phyloP scores from a whole-genome alignment of 2,329 filamentous ascomycete genomes.

The Drechmeria coniospora region DNA sequence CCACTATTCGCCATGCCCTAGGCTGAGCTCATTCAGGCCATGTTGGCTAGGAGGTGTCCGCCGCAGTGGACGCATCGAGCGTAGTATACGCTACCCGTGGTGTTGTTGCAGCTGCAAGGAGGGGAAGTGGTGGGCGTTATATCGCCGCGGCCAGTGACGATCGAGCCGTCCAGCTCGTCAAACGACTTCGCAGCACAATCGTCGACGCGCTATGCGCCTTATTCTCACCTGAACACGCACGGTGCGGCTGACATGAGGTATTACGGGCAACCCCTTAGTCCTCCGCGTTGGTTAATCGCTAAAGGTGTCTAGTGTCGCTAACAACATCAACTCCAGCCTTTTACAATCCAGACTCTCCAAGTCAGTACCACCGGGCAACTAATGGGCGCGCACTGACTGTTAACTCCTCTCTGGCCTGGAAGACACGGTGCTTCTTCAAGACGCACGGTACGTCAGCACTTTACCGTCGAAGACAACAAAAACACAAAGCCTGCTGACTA shows the following conservation, averaged over 20 bases:
- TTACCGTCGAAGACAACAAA: too few relatives aligned
- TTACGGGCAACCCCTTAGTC: background rate
- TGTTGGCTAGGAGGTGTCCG: too few relatives aligned
- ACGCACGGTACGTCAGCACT: background rate
- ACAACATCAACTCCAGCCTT: background rate
- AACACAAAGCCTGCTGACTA: background rate
- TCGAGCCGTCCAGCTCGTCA: background rate
- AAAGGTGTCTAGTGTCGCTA: too few relatives aligned
- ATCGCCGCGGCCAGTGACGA: background rate
- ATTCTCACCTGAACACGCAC: background rate
- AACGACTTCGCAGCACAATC: background rate
- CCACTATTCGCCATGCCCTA: background rate
- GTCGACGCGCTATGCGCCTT: background rate
- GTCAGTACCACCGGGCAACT: background rate
- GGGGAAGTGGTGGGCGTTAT: background rate
- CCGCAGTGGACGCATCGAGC: background rate
- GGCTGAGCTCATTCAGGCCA: background rate
- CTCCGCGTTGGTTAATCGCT: too few relatives aligned
- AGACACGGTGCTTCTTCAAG: background rate
- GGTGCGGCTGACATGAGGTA: background rate
- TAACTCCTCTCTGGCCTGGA: background rate
- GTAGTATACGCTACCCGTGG: background rate
- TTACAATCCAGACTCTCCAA: background rate
- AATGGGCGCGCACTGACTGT: background rate
- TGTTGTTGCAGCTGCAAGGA: background rate